These are phyloP conservation scores for Pontederia paniculata DNA, from an alignment of 176 grass and related monocot species.

Conservation along the genomic window DNA sequence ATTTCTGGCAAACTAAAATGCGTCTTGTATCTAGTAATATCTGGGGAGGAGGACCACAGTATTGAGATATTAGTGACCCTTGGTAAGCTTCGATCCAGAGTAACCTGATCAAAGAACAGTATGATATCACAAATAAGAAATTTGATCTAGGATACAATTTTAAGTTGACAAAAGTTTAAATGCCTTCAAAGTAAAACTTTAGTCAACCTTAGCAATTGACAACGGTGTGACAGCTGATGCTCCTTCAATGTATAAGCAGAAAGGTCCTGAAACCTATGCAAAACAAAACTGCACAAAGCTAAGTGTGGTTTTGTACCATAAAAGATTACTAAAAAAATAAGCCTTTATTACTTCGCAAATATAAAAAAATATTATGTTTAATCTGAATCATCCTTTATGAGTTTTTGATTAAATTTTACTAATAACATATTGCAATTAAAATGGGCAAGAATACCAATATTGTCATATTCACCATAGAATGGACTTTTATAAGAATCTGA, in stretches of 20 bases:
- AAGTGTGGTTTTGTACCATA: no score
- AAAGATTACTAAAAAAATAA: no score
- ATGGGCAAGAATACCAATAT: no score
- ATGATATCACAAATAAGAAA: not conserved
- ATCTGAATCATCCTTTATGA: no score
- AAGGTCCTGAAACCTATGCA: slow-evolving; percentile 33
- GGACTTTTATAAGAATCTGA: no score
- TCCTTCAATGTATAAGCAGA: slow-evolving; percentile 77
- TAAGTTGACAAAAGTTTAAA: no score
- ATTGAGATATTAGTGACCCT: slow-evolving; percentile 44
- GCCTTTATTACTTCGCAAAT: no score
- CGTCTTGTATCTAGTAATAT: slow-evolving; percentile 36
- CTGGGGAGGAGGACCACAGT: slow-evolving; percentile 70
- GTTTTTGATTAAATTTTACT: no score
- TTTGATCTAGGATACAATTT: not conserved
- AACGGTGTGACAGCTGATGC: slow-evolving; percentile 53
- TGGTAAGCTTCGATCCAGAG: slow-evolving; percentile 45
- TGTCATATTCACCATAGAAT: no score
- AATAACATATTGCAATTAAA: no score
- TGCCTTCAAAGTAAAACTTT: not conserved
- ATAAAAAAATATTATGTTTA: no score
- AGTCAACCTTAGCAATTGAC: slow-evolving; percentile 76
- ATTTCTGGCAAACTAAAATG: slow-evolving; percentile 69
- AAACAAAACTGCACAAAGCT: slow-evolving; percentile 3
- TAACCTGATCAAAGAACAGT: slow-evolving; percentile 39